Evolutionary conservation across 2,329 filamentous ascomycete genomes (phyloP), one percentile per base, ranked within the genome.

Genomic region (Macrophomina phaseolina): DNA sequence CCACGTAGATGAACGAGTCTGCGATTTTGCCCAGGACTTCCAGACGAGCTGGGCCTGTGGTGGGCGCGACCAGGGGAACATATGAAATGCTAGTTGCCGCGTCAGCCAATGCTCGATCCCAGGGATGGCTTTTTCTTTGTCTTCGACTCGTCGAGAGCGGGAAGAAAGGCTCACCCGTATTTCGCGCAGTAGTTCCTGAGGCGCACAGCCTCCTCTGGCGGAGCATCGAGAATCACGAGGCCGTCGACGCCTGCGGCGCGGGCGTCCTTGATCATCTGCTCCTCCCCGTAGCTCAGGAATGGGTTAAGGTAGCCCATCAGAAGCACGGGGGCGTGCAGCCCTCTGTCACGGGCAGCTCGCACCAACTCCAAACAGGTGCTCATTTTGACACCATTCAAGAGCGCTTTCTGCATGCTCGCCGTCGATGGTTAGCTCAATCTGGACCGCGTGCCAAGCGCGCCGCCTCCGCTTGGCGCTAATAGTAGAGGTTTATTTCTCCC

Each of bases 261-360:
- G 78, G 93, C 93, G 79, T 98, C 94, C 72, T 88, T 86, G 65
- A 98, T 83, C 79, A 98, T 88, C 68, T 86, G 87, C 81, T 97
- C 93, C 81, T 98, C 95, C 62, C 95, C 95, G 77, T 98, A 98
- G 74, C 91, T 92, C 68, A 97, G 84, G 69, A 98, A 85, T 1
- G 95, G 95, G 83, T 99, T 99, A 82, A 97, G 98, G 86, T 99
- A 98, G 74, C 95, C 95, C 95, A 98, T 99, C 71, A 99, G 86
- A 75, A 99, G 82, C 49, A 99, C 87, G 0, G 95, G 95, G 0
- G 90, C 89, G 73, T 86, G 90, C 65, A 98, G 84, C 49, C 95
- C 95, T 69, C 85, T 86, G 72, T 86, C 85, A 74, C 95, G 87
- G 60, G 94, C 92, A 69, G 91, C 87, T 73, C 90, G 90, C 69